Evolutionary conservation across 352 stramenopile species (phyloP).

Genomic region (Pythium plurisporium): DNA sequence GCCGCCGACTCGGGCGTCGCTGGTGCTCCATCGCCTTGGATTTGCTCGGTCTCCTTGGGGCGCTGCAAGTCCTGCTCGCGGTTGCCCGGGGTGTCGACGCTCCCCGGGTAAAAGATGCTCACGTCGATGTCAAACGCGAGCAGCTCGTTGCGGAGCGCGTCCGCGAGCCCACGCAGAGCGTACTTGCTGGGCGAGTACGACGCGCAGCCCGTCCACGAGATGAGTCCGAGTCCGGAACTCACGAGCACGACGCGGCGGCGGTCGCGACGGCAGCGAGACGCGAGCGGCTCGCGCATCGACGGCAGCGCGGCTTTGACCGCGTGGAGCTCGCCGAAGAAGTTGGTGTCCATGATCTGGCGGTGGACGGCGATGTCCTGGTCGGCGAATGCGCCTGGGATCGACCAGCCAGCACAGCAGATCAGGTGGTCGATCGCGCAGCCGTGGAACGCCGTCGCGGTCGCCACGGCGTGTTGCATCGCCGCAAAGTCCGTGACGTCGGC

Average conservation of each 20-base stretch:
- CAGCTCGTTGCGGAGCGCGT: conserved; percentile 81
- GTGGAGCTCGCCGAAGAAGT: conserved; percentile 60
- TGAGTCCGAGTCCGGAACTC: conserved; percentile 41
- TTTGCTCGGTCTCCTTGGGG: conserved; percentile 8
- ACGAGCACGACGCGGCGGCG: conserved; percentile 52
- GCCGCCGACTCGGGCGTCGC: conserved; percentile 29
- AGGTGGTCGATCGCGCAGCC: conserved; percentile 51
- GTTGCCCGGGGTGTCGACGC: conserved; percentile 28
- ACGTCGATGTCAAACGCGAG: conserved; percentile 73
- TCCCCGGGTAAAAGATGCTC: conserved; percentile 88
- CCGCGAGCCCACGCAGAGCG: conserved; percentile 87
- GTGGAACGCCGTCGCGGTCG: conserved; percentile 53
- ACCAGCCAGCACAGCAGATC: conserved; percentile 36
- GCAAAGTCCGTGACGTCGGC: conserved; percentile 38
- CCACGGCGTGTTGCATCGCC: conserved; percentile 36
- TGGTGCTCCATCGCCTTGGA: background rate
- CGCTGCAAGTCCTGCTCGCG: background rate
- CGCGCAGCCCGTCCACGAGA: conserved; percentile 80
- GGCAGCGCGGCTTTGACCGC: conserved; percentile 52
- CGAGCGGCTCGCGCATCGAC: conserved; percentile 41
- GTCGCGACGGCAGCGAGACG: conserved; percentile 8
- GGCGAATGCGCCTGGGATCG: conserved; percentile 40
- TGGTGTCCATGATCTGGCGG: conserved; percentile 43
- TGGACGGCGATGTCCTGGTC: conserved; percentile 42
- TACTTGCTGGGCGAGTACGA: conserved; percentile 88